Evolutionary conservation across 2,329 filamentous ascomycete species (phyloP), one percentile per base, ranked within the genome.

Genomic region (Chrysosporium keratinophilum): DNA sequence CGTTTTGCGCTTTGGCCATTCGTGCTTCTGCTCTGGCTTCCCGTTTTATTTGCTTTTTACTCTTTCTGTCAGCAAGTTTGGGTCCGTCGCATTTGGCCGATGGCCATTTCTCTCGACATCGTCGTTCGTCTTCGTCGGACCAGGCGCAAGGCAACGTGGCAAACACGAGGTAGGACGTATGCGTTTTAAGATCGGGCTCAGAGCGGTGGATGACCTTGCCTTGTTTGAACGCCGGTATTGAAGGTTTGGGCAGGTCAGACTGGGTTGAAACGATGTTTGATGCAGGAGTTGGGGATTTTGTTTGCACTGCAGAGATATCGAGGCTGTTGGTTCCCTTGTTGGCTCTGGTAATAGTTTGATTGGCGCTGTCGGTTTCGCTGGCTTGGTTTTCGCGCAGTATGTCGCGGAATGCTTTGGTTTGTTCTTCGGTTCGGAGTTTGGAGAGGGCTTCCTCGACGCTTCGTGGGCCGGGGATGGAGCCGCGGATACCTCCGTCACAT

Each of bases 121-220:
- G 77, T 33, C 78, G 78, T 70, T 98, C 93, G 60, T 95, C 88
- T 56, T 85, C 86, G 35, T 81, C 84, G 0, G 76, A 83, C 93
- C 93, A 98, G 58, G 87, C 83, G 42, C 82, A 78, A n/a, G 93
- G 91, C 56, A 98, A 71, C 2, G 93, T 75, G 0, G 93, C 93
- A 72, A 98, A 98, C 3, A 94, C 86, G 3, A 98, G 78, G 67
- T 98, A 98, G n/a, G 87, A 93, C 0, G 93, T 98, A 70, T 98
- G 93, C 6, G 87, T 93, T 77, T 95, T 96, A 56, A 97, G 74
- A 64, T 98, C 93, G 0, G 83, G 74, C 71, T 98, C 93, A 0
- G 87, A 83, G 20, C 88, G 80, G 63, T 94, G 88, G 31, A 88
- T 78, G 40, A 97, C 65, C 28, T 81, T 80, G 0, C 93, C 93